phyloP scores from a whole-genome alignment of 352 stramenopile species.

The Phytophthora uliginosa region DNA sequence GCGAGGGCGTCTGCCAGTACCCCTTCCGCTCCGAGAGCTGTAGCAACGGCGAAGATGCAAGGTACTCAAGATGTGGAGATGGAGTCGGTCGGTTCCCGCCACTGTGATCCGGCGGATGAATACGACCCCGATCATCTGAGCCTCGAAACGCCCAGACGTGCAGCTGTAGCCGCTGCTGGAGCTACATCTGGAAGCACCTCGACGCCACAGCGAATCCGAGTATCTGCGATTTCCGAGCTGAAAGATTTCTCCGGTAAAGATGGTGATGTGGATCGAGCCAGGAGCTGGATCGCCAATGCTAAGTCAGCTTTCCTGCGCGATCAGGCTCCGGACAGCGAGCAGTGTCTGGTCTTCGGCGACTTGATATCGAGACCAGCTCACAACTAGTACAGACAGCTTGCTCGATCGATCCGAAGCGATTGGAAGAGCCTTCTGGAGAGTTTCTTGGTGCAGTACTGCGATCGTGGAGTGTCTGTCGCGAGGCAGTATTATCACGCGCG shows the following conservation, averaged over 20 bases:
- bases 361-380: neutral
- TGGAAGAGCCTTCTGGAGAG: neutral
- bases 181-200: no score
- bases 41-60: no score
- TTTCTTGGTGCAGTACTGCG: conserved; percentile 4
- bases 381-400: conserved; percentile 1
- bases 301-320: neutral
- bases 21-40: neutral
- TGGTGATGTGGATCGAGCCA: neutral
- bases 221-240: neutral
- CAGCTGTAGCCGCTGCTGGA: no score
- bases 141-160: no score
- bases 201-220: no score
- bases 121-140: no score
- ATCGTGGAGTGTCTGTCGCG: neutral
- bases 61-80: no score
- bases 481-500: neutral
- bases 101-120: no score
- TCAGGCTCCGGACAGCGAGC: neutral
- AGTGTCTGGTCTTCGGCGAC: neutral
- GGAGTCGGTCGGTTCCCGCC: no score
- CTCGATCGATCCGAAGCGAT: neutral
- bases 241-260: neutral
- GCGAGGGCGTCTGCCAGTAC: neutral
- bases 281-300: no score